Base-by-base conservation (phyloP, 768 basidiomycete genomes). In the Pleurotus pulmonarius region DNA sequence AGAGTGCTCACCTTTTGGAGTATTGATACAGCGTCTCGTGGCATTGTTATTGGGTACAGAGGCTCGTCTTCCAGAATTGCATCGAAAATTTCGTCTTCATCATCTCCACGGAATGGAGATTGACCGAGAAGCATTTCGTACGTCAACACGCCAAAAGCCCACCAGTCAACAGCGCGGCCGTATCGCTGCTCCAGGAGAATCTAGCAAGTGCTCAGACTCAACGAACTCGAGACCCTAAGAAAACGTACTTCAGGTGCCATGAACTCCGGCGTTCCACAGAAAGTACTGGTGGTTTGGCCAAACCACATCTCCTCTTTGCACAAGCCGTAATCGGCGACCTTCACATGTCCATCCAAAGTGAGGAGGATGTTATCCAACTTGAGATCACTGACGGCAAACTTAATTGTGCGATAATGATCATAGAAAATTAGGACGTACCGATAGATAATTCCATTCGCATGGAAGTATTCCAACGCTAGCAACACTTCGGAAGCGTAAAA, bases 301-400 rank as follows among this genome's bases (percentile, higher is more conserved):
- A 81, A 85, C 92, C 92, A 95, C 96, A 99, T 98, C 16, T 98
- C 93, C 68, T 98, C 97, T 70, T 99, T 99, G 74, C 97, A 99
- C 45, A 99, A 78, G 72, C 97, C 97, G 70, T 98, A 99, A 77
- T 98, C 97, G 52, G 94, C 97, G 12, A 99, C 94, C 72, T 98
- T 98, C 64, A 99, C 92, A 67, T 99, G 97, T 0, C 97, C 97
- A 60, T 98, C 97, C 29, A 97, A 75, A 4, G 97, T 98, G 64
- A 99, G 75, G 49, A 99, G 78, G 64, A 99, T 99, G 68, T 99
- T 98, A 69, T 99, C 97, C 46, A 98, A 81, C 73, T 99, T 99
- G 68, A 99, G 74, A 79, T 98, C 96, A 58, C 96, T 95, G 68
- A 29, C 34, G 43, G 8, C 11, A 15, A 6, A 34, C 43, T 44